Conservation (phyloP, 306 rosid species). For the Fragaria iinumae region DNA sequence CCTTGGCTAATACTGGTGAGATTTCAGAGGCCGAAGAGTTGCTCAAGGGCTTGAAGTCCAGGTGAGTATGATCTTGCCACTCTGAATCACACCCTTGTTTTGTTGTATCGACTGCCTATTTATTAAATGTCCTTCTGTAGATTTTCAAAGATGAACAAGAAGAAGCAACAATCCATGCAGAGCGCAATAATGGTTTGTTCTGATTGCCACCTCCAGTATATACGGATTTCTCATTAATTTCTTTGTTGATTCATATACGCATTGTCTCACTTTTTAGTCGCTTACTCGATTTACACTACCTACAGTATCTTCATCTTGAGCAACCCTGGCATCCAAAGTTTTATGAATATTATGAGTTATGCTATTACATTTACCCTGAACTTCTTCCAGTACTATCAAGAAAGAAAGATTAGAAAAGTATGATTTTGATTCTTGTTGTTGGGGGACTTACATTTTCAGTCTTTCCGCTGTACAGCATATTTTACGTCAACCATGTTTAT, state of each 20-base stretch:
- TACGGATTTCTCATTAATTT: neutral
- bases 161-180: conserved; percentile 60
- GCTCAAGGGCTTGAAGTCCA: conserved; percentile 57
- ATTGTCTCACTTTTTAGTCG: neutral
- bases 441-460: neutral
- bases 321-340: neutral
- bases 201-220: conserved; percentile 1
- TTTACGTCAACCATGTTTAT: neutral
- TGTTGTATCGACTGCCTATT: neutral
- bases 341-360: neutral
- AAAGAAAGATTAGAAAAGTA: neutral
- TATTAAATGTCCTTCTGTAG: conserved; percentile 32
- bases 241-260: neutral
- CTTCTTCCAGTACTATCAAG: neutral
- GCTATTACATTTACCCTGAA: neutral
- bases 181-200: conserved; percentile 60
- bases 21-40: conserved; percentile 61
- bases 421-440: neutral
- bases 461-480: neutral
- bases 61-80: conserved; percentile 43
- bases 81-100: conserved; percentile 1
- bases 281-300: neutral
- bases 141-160: conserved; percentile 50
- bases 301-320: neutral
- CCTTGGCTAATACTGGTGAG: conserved; percentile 57